These are phyloP conservation scores for Lipomyces yamanashiensis DNA, from an alignment of 805 yeast species.

Conservation along the genomic window DNA sequence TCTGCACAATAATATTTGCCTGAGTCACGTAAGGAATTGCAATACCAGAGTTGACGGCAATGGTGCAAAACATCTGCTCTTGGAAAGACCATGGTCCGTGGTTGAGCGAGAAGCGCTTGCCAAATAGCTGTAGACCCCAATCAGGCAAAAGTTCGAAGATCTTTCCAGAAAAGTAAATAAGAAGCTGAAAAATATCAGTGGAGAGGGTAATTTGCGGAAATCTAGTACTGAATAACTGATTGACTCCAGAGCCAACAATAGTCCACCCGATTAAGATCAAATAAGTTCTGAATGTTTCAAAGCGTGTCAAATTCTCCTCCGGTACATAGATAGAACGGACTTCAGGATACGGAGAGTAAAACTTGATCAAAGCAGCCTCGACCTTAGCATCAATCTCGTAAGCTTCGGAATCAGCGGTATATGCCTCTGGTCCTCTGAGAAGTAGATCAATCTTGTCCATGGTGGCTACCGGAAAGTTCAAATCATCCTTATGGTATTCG, in stretches of 20 bases:
- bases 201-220: slow-evolving; percentile 58
- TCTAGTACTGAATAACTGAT: slow-evolving; percentile 58
- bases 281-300: slow-evolving; percentile 63
- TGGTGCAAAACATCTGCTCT: slow-evolving; percentile 67
- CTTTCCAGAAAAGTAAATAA: slow-evolving; percentile 65
- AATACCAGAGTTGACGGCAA: slow-evolving; percentile 39
- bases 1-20: slow-evolving; percentile 46
- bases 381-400: slow-evolving; percentile 16
- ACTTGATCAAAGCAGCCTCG: slow-evolving; percentile 27
- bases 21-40: slow-evolving; percentile 24
- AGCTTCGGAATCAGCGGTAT: slow-evolving; percentile 14
- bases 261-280: slow-evolving; percentile 46
- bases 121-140: slow-evolving; percentile 49
- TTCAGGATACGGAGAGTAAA: slow-evolving; percentile 60
- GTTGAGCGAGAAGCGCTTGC: slow-evolving; percentile 49
- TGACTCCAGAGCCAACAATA: slow-evolving; percentile 37
- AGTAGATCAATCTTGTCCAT: slow-evolving; percentile 43
- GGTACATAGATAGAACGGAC: slow-evolving; percentile 66
- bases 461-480: slow-evolving; percentile 50
- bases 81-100: slow-evolving; percentile 68
- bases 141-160: slow-evolving; percentile 54
- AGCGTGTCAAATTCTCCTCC: slow-evolving; percentile 49
- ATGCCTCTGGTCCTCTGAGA: slow-evolving; percentile 18
- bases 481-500: slow-evolving; percentile 51
- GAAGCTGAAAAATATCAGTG: slow-evolving; percentile 60